phyloP scores from a whole-genome alignment of 495 filamentous ascomycete species.

The Cairneyella variabilis region DNA sequence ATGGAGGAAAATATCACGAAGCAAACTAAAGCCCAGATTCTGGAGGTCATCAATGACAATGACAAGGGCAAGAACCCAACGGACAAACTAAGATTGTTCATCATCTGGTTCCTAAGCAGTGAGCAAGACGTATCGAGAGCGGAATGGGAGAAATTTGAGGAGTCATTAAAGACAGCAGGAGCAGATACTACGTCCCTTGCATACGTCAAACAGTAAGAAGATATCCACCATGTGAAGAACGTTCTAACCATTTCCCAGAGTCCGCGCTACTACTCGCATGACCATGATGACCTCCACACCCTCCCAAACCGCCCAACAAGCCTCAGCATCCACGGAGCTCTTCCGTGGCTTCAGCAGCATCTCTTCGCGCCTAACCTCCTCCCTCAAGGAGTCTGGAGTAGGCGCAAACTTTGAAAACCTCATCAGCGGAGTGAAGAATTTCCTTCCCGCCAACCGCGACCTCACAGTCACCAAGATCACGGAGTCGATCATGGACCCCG shows the following conservation, averaged over 20 bases:
- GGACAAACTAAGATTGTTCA: constrained; percentile 89
- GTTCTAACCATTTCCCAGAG: constrained; percentile 49
- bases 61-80: constrained; percentile 78
- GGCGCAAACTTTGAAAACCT: constrained; percentile 91
- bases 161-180: constrained; percentile 71
- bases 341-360: constrained; percentile 88
- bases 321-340: constrained; percentile 60
- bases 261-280: constrained; percentile 95
- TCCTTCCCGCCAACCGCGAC: constrained; percentile 91
- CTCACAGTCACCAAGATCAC: constrained; percentile 96
- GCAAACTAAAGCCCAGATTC: constrained; percentile 83
- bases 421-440: constrained; percentile 98
- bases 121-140: constrained; percentile 79
- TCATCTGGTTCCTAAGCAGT: constrained; percentile 97
- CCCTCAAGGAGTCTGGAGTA: constrained; percentile 82
- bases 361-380: constrained; percentile 85
- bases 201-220: constrained; percentile 73
- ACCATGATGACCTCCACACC: constrained; percentile 94
- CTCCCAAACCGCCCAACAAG: constrained; percentile 56
- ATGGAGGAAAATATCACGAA: constrained; percentile 92
- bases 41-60: constrained; percentile 78
- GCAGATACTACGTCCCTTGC: constrained; percentile 71
- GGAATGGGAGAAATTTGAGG: constrained; percentile 85
- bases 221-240: constrained; percentile 3
- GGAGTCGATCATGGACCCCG: constrained; percentile 97